phyloP scores from a whole-genome alignment of 208 protist genomes.

The Perkinsela sp. region DNA sequence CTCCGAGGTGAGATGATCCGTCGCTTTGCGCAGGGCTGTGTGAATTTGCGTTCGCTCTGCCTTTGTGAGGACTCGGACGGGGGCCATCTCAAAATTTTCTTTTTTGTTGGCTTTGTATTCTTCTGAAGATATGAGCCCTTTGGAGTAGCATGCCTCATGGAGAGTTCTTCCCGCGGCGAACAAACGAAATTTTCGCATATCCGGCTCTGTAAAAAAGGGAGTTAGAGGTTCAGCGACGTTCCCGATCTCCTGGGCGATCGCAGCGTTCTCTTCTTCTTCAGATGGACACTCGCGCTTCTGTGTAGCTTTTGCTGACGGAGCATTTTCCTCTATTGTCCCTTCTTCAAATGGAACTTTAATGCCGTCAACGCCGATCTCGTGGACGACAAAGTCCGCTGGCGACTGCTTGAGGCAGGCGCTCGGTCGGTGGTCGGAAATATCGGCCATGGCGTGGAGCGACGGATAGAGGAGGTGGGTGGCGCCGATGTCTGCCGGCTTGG shows the following conservation, averaged over 20 bases:
- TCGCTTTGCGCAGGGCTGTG: not conserved
- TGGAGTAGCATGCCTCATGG: not conserved
- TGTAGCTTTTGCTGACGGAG: too few relatives aligned
- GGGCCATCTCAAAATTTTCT: not conserved
- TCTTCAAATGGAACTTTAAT: not conserved
- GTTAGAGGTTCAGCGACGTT: not conserved
- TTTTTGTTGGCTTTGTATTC: too few relatives aligned
- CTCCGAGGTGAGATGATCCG: not conserved
- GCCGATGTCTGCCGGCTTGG: too few relatives aligned
- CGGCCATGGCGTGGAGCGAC: not conserved
- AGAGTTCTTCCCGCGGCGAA: not conserved
- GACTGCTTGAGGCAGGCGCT: not conserved
- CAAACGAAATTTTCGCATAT: not conserved
- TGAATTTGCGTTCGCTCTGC: not conserved
- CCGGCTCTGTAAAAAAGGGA: not conserved
- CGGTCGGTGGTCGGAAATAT: not conserved
- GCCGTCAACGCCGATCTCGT: not conserved
- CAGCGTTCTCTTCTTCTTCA: not conserved
- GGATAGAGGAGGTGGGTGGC: not conserved
- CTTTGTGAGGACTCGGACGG: too few relatives aligned
- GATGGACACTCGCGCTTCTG: too few relatives aligned
- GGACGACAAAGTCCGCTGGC: slow-evolving; percentile 1
- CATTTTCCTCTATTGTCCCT: not conserved
- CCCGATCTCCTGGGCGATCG: not conserved
- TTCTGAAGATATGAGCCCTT: too few relatives aligned